phyloP scores from a whole-genome alignment of 352 stramenopile species.

The Phytopythium sindhum region DNA sequence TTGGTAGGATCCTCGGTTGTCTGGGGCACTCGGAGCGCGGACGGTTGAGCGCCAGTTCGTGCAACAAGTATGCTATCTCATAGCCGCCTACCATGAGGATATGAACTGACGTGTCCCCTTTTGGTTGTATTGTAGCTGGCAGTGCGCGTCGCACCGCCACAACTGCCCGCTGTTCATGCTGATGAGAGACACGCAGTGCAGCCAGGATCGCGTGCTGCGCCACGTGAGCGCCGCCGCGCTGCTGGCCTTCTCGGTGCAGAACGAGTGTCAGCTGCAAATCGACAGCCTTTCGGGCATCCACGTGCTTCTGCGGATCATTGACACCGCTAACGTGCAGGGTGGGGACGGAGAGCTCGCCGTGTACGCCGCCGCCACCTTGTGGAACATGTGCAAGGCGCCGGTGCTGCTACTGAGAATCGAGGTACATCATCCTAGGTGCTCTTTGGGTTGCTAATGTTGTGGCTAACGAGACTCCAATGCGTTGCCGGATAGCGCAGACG shows the following conservation, averaged over 20 bases:
- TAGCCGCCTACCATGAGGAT: too few species aligned
- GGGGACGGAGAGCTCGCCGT: conserved; percentile 33
- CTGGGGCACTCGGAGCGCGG: conserved; percentile 49
- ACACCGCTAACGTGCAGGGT: conserved; percentile 18
- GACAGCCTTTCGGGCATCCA: conserved; percentile 42
- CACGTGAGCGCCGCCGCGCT: conserved; percentile 48
- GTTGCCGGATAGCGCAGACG: conserved; percentile 25
- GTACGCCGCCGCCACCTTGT: conserved; percentile 51
- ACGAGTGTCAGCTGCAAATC: conserved; percentile 68
- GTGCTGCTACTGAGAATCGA: conserved; percentile 67
- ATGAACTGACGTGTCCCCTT: too few species aligned
- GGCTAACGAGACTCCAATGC: neutral
- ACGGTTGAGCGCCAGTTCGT: conserved; percentile 57
- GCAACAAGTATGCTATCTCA: conserved; percentile 45
- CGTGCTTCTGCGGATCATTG: conserved; percentile 44
- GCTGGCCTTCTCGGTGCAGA: conserved; percentile 65
- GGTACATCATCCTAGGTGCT: conserved; percentile 12
- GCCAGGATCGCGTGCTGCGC: conserved; percentile 25
- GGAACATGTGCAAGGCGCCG: conserved; percentile 70
- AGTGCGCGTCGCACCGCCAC: conserved; percentile 69
- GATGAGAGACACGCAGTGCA: conserved; percentile 27
- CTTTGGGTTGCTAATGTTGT: too few species aligned
- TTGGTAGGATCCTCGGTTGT: conserved; percentile 56
- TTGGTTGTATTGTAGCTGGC: conserved; percentile 35
- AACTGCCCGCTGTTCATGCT: conserved; percentile 62